A percentile compares a stretch with the other conserved stretches of the same genome.
Evolutionary conservation across 2,329 filamentous ascomycete species (phyloP).

Genomic region (Penicillium sp.): DNA sequence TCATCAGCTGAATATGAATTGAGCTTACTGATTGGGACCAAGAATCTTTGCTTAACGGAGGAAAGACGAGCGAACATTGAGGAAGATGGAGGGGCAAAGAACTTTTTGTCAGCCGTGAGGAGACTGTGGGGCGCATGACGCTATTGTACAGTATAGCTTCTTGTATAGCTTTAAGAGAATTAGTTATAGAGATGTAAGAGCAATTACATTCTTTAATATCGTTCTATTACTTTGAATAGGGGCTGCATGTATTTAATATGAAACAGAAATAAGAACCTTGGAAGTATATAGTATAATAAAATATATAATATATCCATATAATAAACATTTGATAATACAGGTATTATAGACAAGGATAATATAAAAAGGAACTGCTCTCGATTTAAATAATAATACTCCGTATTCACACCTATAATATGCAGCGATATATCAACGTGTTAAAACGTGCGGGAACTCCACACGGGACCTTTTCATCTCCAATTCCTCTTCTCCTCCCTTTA

Average conservation of each 20-base stretch:
- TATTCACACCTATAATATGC: background rate
- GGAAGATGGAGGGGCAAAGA: conserved; percentile 5
- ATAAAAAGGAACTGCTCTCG: background rate
- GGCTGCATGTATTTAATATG: background rate
- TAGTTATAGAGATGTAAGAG: no score
- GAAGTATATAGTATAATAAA: no score
- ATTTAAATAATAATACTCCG: background rate
- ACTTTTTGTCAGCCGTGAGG: conserved; percentile 19
- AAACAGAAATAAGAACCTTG: background rate
- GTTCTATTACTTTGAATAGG: no score
- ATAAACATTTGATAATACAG: background rate
- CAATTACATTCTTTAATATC: background rate
- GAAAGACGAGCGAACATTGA: conserved; percentile 27
- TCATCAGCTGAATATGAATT: background rate
- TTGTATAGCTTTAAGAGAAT: background rate
- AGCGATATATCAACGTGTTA: background rate
- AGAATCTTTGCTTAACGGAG: conserved; percentile 16
- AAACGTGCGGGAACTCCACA: conserved; percentile 4
- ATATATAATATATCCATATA: background rate
- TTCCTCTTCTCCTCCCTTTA: background rate
- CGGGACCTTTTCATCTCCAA: background rate
- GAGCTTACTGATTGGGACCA: conserved; percentile 22
- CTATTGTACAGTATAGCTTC: background rate
- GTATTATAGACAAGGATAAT: background rate
- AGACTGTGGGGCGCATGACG: conserved; percentile 16